Conservation (phyloP, 2,329 filamentous ascomycete species). For the Aspergillus latus region DNA sequence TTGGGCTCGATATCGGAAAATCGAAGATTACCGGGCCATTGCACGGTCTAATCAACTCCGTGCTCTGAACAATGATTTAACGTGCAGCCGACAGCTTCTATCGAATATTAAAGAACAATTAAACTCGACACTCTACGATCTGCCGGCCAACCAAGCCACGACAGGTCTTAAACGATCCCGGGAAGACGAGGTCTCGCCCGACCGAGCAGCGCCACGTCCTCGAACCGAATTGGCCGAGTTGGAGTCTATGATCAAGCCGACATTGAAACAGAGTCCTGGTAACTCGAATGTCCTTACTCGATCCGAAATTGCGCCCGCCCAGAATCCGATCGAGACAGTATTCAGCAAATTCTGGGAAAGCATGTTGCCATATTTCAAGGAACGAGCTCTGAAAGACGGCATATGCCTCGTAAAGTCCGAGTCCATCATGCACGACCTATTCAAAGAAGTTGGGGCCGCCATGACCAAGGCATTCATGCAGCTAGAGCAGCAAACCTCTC, state of each 20-base stretch:
- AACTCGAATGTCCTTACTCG: constrained; percentile 4
- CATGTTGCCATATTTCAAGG: constrained; percentile 16
- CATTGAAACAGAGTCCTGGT: constrained; percentile 9
- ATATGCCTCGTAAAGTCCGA: constrained; percentile 17
- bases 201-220: constrained; percentile 17
- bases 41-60: not conserved
- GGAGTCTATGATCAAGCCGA: constrained; percentile 7
- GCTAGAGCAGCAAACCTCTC: constrained; percentile 14
- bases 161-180: constrained; percentile 15
- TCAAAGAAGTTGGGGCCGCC: constrained; percentile 20
- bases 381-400: constrained; percentile 11
- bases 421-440: constrained; percentile 21
- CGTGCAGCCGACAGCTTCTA: constrained; percentile 5
- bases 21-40: constrained; percentile 5
- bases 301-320: not conserved
- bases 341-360: constrained; percentile 20
- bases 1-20: constrained; percentile 7
- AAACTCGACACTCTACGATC: constrained; percentile 1
- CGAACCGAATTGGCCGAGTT: constrained; percentile 6
- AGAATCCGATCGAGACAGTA: constrained; percentile 14
- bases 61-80: not conserved
- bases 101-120: constrained; percentile 3
- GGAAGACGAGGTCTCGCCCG: constrained; percentile 14
- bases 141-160: not conserved
- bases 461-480: constrained; percentile 18